Evolutionary conservation across 805 yeast species (phyloP).

Genomic region (Pichia sporocuriosa): DNA sequence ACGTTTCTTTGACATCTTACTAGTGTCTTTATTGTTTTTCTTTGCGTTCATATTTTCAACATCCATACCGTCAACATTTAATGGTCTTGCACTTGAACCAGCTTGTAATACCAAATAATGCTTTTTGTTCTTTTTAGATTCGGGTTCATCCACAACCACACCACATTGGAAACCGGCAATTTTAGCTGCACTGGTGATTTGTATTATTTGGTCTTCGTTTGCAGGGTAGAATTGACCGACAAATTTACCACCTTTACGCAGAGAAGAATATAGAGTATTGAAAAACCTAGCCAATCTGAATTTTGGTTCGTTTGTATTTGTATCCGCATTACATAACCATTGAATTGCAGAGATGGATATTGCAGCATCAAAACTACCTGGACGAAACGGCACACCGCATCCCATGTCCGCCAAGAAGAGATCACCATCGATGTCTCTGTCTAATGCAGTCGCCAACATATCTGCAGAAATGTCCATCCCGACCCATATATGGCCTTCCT

Average conservation of each 20-base stretch:
- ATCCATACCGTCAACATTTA: constrained; percentile 73
- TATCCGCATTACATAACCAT: constrained; percentile 97
- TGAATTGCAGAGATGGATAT: constrained; percentile 92
- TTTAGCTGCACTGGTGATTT: constrained; percentile 78
- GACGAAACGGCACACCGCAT: constrained; percentile 86
- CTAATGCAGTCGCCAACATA: constrained; percentile 92
- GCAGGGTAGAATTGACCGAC: constrained; percentile 96
- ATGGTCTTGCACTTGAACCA: constrained; percentile 65
- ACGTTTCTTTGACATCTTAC: constrained; percentile 39
- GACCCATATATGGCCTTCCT: constrained; percentile 91
- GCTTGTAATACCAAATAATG: constrained; percentile 87
- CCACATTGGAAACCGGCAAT: constrained; percentile 97
- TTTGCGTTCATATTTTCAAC: constrained; percentile 53
- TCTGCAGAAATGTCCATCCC: constrained; percentile 96
- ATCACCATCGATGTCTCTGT: constrained; percentile 91
- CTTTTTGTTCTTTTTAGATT: constrained; percentile 83
- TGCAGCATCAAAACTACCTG: constrained; percentile 96
- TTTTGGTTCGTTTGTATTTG: constrained; percentile 74
- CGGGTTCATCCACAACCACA: constrained; percentile 87
- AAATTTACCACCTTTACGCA: constrained; percentile 92
- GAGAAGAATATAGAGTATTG: constrained; percentile 76
- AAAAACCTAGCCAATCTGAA: constrained; percentile 75
- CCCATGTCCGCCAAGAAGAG: constrained; percentile 90
- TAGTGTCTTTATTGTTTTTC: constrained; percentile 21
- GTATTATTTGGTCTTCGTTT: constrained; percentile 77